Evolutionary conservation across 805 yeast genomes (phyloP).

Genomic region (Pichia nanzhaoensis): DNA sequence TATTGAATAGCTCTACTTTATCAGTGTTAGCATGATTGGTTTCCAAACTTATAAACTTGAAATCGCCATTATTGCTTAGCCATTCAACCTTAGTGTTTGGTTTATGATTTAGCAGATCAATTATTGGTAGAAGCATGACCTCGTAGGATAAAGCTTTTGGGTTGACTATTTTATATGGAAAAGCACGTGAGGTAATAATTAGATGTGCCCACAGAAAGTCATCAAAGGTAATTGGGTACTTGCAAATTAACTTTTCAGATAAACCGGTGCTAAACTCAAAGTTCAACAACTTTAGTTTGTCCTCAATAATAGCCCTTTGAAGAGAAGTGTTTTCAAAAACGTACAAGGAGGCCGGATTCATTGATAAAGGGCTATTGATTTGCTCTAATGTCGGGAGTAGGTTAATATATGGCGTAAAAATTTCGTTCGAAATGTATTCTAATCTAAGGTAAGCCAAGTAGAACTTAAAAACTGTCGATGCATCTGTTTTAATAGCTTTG

Average conservation of each 20-base stretch:
- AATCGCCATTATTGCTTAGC: conserved; percentile 29
- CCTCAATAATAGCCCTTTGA: conserved; percentile 53
- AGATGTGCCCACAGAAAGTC: conserved; percentile 70
- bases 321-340: conserved; percentile 35
- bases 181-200: conserved; percentile 72
- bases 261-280: conserved; percentile 44
- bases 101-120: conserved; percentile 74
- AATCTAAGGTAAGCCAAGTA: conserved; percentile 15
- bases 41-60: conserved; percentile 3
- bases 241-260: not conserved
- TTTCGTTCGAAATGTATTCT: not conserved
- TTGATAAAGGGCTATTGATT: conserved; percentile 58
- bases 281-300: conserved; percentile 36
- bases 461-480: conserved; percentile 14
- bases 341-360: conserved; percentile 42
- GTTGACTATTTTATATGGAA: conserved; percentile 58
- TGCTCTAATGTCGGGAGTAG: conserved; percentile 38
- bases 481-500: not conserved
- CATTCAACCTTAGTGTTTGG: conserved; percentile 58
- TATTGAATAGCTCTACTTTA: conserved; percentile 59
- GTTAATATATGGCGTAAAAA: conserved; percentile 36
- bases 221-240: conserved; percentile 32
- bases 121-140: conserved; percentile 64
- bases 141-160: conserved; percentile 14
- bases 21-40: not conserved